Conservation (phyloP, 257 asterid genomes). For the Petunia secreta region DNA sequence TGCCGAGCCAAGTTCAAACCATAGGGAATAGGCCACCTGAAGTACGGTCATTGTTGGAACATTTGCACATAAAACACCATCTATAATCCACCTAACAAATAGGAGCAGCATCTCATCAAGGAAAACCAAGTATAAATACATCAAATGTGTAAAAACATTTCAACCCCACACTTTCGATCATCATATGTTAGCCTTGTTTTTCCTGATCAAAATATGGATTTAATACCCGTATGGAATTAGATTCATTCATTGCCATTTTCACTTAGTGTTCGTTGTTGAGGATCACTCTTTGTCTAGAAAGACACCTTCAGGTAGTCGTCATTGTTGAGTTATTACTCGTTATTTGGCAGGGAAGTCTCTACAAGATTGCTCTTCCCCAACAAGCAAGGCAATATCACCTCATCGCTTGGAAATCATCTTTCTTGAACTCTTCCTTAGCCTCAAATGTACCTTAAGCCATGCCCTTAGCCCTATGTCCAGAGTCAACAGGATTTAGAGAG, state of each 20-base stretch:
- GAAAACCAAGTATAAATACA: too few species aligned
- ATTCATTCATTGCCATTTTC: background rate
- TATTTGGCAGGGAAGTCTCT: background rate
- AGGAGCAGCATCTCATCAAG: background rate
- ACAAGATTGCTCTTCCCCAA: conserved; percentile 1
- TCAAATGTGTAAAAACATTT: background rate
- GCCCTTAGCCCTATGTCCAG: background rate
- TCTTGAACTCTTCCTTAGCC: background rate
- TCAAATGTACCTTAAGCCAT: background rate
- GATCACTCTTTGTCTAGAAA: too few species aligned
- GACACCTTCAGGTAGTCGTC: too few species aligned
- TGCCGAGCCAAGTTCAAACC: too few species aligned
- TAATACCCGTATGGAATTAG: background rate
- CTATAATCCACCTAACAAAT: background rate
- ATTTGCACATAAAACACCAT: background rate
- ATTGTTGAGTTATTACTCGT: background rate
- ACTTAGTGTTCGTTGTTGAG: background rate
- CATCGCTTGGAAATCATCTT: background rate
- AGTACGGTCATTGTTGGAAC: too few species aligned
- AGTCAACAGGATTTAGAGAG: conserved; percentile 40
- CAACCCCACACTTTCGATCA: background rate
- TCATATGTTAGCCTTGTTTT: background rate
- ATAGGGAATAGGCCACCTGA: too few species aligned
- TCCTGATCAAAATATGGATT: background rate
- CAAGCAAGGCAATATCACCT: background rate